phyloP scores from a whole-genome alignment of 2,329 filamentous ascomycete genomes.

The Thyridium curvatum region DNA sequence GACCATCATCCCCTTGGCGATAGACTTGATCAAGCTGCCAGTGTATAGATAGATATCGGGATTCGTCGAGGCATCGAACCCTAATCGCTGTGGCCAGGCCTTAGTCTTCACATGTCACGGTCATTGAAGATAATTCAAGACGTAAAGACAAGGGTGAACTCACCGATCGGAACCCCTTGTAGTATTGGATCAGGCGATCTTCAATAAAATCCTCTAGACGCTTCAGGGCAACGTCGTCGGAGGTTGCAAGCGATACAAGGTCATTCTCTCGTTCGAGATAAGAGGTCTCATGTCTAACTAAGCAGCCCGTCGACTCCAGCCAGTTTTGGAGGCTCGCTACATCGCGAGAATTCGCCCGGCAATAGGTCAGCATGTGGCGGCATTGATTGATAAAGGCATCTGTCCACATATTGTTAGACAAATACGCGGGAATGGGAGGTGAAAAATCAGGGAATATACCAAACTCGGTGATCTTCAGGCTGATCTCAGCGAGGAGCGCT shows the following conservation, averaged over 20 bases:
- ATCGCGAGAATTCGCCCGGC: no score
- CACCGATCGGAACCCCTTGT: slow-evolving; percentile 3
- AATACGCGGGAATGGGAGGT: no score
- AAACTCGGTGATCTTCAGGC: no score
- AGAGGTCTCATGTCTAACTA: slow-evolving; percentile 3
- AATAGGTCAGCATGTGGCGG: no score
- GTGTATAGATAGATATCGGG: slow-evolving; percentile 5
- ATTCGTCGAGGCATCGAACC: no score
- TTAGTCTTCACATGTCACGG: no score
- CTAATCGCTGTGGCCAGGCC: no score
- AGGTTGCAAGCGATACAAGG: slow-evolving; percentile 1
- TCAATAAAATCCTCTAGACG: slow-evolving; percentile 4
- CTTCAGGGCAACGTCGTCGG: slow-evolving; percentile 2
- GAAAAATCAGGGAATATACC: no score
- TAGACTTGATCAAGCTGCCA: slow-evolving; percentile 3
- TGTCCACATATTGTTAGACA: no score
- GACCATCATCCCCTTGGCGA: slow-evolving; percentile 4
- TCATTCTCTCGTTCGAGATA: not conserved
- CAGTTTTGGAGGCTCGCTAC: slow-evolving; percentile 3
- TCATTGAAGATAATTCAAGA: not conserved
- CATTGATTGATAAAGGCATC: no score
- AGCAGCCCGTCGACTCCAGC: slow-evolving; percentile 3
- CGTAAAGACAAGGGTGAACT: no score
- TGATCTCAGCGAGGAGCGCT: not conserved
- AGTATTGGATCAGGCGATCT: slow-evolving; percentile 1